Evolutionary conservation across 1,139 yeast genomes (phyloP).

Genomic region (Yamadazyma atlantica): DNA sequence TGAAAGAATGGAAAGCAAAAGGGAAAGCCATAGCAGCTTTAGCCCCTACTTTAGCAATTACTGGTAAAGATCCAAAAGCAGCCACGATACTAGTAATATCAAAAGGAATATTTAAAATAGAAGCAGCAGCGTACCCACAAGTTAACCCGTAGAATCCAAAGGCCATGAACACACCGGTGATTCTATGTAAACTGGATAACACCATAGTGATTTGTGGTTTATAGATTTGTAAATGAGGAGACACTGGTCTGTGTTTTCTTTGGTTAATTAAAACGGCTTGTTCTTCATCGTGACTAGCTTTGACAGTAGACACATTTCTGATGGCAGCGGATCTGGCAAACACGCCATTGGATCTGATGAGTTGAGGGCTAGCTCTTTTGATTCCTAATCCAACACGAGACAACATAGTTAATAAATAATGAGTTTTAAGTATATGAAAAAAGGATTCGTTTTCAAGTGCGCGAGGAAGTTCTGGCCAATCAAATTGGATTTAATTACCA

Average conservation of each 20-base stretch:
- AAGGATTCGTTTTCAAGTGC: not conserved
- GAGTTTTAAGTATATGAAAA: not conserved
- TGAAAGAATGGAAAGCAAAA: slow-evolving; percentile 80
- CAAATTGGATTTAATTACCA: slow-evolving; percentile 9
- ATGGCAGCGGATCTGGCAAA: slow-evolving; percentile 1
- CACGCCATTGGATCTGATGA: not conserved
- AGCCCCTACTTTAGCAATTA: slow-evolving; percentile 55
- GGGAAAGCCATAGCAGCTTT: slow-evolving; percentile 79
- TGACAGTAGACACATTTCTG: slow-evolving; percentile 44
- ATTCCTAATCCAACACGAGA: slow-evolving; percentile 23
- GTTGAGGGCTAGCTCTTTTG: not conserved
- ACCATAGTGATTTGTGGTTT: slow-evolving; percentile 86
- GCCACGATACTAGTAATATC: slow-evolving; percentile 63
- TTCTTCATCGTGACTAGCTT: slow-evolving; percentile 63
- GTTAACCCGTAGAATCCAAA: slow-evolving; percentile 77
- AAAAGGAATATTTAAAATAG: slow-evolving; percentile 61
- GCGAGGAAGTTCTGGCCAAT: slow-evolving; percentile 8
- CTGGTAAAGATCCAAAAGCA: slow-evolving; percentile 59
- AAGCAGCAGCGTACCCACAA: slow-evolving; percentile 69
- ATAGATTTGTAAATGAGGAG: slow-evolving; percentile 90
- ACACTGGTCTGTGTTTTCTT: slow-evolving; percentile 83
- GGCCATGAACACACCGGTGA: slow-evolving; percentile 84
- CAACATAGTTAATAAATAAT: slow-evolving; percentile 6
- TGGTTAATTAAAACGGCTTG: slow-evolving; percentile 73
- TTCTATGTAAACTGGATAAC: slow-evolving; percentile 80